Conservation (phyloP, 2,329 filamentous ascomycete genomes). For the Colletotrichum musae region DNA sequence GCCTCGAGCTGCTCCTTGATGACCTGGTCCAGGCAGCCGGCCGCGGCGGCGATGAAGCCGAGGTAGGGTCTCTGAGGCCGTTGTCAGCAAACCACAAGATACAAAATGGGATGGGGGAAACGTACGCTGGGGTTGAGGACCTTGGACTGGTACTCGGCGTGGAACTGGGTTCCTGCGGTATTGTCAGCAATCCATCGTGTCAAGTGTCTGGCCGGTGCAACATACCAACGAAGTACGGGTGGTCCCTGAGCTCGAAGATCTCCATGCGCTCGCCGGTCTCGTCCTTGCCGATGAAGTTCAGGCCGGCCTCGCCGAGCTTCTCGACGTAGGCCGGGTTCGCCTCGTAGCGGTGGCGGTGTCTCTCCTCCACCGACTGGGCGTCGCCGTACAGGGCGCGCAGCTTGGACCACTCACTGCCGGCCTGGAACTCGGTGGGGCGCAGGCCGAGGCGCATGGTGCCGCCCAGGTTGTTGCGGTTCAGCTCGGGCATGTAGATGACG, state of each 20-base stretch:
- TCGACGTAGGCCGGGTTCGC: constrained; percentile 87
- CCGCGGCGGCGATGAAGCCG: constrained; percentile 85
- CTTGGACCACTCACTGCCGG: constrained; percentile 82
- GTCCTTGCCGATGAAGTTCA: constrained; percentile 86
- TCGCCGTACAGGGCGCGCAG: constrained; percentile 82
- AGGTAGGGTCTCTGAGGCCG: constrained; percentile 72
- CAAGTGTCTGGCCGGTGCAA: not conserved
- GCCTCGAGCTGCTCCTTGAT: constrained; percentile 46
- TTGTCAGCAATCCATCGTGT: not conserved
- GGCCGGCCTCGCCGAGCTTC: constrained; percentile 75
- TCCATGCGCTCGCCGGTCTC: constrained; percentile 85
- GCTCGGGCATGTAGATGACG: constrained; percentile 94
- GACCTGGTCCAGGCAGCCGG: constrained; percentile 72
- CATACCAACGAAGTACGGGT: constrained; percentile 80
- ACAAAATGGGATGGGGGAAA: constrained; percentile 59
- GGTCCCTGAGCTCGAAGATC: constrained; percentile 84
- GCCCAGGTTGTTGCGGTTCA: constrained; percentile 81
- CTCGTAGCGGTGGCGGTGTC: constrained; percentile 92
- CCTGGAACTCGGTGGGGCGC: constrained; percentile 81
- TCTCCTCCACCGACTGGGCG: constrained; percentile 72
- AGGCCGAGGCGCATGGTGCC: constrained; percentile 90
- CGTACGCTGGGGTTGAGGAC: constrained; percentile 76
- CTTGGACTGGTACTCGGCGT: constrained; percentile 86
- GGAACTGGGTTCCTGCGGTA: constrained; percentile 79
- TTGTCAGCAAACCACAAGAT: constrained; percentile 28